Percentiles rank a stretch among this genome's conserved stretches.
phyloP scores from a whole-genome alignment of 176 grass and related monocot species.

The Carex kokanica region DNA sequence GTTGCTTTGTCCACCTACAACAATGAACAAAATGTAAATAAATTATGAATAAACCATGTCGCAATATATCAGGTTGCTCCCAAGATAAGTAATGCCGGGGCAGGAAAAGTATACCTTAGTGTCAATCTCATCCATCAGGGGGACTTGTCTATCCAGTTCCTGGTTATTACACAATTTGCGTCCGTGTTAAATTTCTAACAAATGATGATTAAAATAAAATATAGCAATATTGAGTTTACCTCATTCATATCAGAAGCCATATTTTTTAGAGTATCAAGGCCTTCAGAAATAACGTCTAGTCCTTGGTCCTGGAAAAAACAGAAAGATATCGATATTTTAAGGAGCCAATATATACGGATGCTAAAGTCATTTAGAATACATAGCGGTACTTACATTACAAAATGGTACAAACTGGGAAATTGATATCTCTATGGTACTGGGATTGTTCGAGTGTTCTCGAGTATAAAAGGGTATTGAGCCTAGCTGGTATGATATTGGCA shows the following conservation, averaged over 20 bases:
- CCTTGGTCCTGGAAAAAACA: constrained; percentile 73
- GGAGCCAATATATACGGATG: neutral
- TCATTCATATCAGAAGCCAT: constrained; percentile 98
- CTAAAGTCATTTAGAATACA: neutral
- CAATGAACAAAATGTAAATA: neutral
- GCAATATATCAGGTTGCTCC: neutral
- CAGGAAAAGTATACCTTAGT: constrained; percentile 50
- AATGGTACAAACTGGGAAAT: neutral
- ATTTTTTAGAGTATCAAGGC: constrained; percentile 77
- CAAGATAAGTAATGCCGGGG: neutral
- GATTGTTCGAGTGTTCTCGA: neutral
- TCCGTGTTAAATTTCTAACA: constrained; percentile 13
- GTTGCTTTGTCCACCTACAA: constrained; percentile 66
- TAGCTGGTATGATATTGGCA: neutral
- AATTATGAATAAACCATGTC: neutral
- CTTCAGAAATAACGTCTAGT: constrained; percentile 85
- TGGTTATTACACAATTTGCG: constrained; percentile 24
- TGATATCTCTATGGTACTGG: neutral
- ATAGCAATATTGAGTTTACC: constrained; percentile 33
- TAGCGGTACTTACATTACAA: neutral
- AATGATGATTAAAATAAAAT: neutral
- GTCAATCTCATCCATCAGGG: constrained; percentile 97
- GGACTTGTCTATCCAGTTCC: constrained; percentile 99
- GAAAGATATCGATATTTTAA: neutral
- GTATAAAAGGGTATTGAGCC: neutral